Base-by-base conservation (phyloP, 2,329 filamentous ascomycete genomes). In the Didymella pomorum region DNA sequence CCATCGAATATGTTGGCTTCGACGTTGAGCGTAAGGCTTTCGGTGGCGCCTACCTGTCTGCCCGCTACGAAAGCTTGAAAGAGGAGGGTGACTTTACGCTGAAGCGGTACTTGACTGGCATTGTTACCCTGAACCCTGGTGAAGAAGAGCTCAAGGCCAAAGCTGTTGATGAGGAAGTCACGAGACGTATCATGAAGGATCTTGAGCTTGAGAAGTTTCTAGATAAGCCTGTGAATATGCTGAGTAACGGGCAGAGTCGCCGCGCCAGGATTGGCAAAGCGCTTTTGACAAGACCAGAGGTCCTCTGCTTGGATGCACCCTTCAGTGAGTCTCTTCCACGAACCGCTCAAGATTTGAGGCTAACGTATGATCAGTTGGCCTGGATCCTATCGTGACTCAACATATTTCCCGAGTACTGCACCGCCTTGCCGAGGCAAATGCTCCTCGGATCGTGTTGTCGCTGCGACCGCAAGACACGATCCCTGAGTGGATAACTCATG, bases 191-290 rank as follows among this genome's bases (percentile, higher is more conserved):
- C 0, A 84, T 93, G 16, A 73, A 74, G 7, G 89, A 96, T 67
- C 79, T 99, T 54, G 84, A 85, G 48, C 80, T 99, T 14, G 80
- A 83, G 0, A 80, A 83, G 9, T 81, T 98, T 44, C 79, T 96
- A 1, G 84, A 90, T 37, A 89, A 97, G 73, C 93, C 94, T 0
- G 91, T 98, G 8, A 86, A 91, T 23, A 96, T 95, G 74, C 79
- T 99, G 53, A 97, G 93, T 74, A 97, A 98, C 76, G 95, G 95
- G 0, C 95, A 99, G 78, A 94, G 91, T 7, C 83, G 94, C 63
- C 83, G 95, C 53, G 91, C 94, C 8, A 87, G 92, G 61, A 97
- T 99, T 66, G 95, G 93, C 2, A 91, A 92, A 68, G 93, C 93
- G 0, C 79, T 99, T 49, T 82, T 98, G 58, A 87, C 83, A 7